These are phyloP conservation scores for Saccharomycopsis synnaedendra DNA, from an alignment of 805 yeast genomes.

Conservation along the genomic window DNA sequence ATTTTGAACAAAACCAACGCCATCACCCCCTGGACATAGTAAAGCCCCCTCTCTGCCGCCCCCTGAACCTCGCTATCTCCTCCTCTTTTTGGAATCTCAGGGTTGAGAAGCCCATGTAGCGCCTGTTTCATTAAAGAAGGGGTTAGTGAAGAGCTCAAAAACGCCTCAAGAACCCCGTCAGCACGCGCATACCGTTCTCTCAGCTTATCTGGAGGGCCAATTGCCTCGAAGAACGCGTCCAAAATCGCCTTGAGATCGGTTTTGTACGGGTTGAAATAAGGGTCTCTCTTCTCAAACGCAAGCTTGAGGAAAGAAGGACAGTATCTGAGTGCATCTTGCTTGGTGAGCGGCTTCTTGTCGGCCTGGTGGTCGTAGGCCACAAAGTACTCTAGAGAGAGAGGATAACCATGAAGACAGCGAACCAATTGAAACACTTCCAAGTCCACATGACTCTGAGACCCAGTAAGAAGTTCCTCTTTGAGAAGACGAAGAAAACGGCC, in stretches of 20 bases:
- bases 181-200: constrained; percentile 36
- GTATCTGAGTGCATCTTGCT: constrained; percentile 28
- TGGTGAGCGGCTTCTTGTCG: constrained; percentile 27
- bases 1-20: constrained; percentile 57
- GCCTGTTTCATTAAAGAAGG: constrained; percentile 35
- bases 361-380: constrained; percentile 60
- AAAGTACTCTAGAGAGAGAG: constrained; percentile 45
- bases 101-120: constrained; percentile 36
- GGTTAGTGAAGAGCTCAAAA: constrained; percentile 35
- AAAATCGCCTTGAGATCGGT: constrained; percentile 62
- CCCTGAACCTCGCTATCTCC: constrained; percentile 22
- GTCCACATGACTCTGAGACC: constrained; percentile 27
- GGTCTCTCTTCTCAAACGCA: constrained; percentile 45
- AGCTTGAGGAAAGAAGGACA: constrained; percentile 42
- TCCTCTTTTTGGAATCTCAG: constrained; percentile 22
- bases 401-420: constrained; percentile 66
- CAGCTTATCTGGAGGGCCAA: constrained; percentile 53
- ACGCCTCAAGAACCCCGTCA: constrained; percentile 31
- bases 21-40: constrained; percentile 56
- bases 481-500: constrained; percentile 54
- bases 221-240: constrained; percentile 58
- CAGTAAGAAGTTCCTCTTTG: constrained; percentile 38
- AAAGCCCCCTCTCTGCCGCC: constrained; percentile 44
- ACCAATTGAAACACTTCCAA: constrained; percentile 69
- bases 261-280: constrained; percentile 47